Conservation (phyloP, 495 filamentous ascomycete genomes). For the Penicillium mononematosum region DNA sequence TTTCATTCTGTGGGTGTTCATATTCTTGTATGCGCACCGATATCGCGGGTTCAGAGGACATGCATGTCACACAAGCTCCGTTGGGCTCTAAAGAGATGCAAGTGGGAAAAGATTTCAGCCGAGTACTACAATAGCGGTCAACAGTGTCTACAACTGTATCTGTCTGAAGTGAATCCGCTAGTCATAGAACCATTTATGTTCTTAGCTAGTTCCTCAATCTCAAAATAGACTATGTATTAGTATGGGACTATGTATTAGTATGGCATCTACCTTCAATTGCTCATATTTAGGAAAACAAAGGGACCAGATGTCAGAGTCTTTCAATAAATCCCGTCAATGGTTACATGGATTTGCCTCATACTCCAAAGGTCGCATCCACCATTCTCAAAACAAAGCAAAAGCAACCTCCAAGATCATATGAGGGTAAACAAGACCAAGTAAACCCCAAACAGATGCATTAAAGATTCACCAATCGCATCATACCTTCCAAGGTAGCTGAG, state of each 20-base stretch:
- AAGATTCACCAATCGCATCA: not conserved
- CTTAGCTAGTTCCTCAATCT: too few species aligned
- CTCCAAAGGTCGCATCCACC: not conserved
- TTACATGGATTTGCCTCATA: not conserved
- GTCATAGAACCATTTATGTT: not conserved
- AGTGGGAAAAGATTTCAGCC: too few species aligned
- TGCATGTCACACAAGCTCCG: not conserved
- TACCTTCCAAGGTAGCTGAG: not conserved
- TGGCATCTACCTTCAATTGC: not conserved
- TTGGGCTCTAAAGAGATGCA: not conserved
- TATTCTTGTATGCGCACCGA: not conserved
- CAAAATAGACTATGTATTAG: not conserved
- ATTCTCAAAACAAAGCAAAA: not conserved
- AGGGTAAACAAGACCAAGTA: not conserved
- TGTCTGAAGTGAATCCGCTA: not conserved
- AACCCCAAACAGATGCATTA: not conserved
- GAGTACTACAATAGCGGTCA: not conserved
- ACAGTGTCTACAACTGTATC: not conserved
- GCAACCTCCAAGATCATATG: not conserved
- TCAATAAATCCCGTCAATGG: not conserved
- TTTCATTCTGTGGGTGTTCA: not conserved
- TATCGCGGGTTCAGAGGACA: not conserved
- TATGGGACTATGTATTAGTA: not conserved
- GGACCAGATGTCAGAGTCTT: not conserved
- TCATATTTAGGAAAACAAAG: not conserved